Conservation (phyloP, 805 yeast species). For the Kodamaea nitidulidarum region DNA sequence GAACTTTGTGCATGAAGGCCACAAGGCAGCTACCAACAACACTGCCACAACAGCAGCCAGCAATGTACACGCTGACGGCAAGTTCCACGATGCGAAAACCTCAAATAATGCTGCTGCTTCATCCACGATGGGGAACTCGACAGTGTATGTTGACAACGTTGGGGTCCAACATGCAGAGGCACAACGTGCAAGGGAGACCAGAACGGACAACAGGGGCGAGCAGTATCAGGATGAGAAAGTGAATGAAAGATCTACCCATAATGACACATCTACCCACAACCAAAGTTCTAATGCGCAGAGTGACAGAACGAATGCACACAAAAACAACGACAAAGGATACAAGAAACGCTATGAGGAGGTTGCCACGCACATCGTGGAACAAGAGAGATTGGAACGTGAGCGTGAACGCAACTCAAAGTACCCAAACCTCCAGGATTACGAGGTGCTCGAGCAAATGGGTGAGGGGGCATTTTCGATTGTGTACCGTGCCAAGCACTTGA, state of each 20-base stretch:
- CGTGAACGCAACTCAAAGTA: conserved; percentile 22
- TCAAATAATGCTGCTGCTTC: background rate
- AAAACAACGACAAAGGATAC: too few species aligned
- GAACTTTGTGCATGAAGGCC: conserved; percentile 4
- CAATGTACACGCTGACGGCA: background rate
- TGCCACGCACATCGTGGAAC: conserved; percentile 35
- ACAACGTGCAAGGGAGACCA: background rate
- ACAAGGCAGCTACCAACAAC: background rate
- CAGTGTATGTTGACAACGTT: conserved; percentile 1
- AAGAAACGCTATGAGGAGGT: conserved; percentile 13
- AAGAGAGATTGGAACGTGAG: conserved; percentile 26
- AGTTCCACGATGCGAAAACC: conserved; percentile 1
- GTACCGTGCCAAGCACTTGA: conserved; percentile 49
- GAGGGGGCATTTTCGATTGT: conserved; percentile 84
- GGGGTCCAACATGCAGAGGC: background rate
- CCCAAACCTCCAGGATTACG: conserved; percentile 40
- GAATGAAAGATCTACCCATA: too few species aligned
- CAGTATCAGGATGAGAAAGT: background rate
- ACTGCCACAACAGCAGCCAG: background rate
- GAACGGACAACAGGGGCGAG: background rate
- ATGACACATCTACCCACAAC: background rate
- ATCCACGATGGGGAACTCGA: background rate
- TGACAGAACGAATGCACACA: too few species aligned
- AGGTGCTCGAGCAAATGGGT: conserved; percentile 53
- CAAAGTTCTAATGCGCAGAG: background rate